phyloP scores from a whole-genome alignment of 257 asterid genomes.

The Cordia subcordata region DNA sequence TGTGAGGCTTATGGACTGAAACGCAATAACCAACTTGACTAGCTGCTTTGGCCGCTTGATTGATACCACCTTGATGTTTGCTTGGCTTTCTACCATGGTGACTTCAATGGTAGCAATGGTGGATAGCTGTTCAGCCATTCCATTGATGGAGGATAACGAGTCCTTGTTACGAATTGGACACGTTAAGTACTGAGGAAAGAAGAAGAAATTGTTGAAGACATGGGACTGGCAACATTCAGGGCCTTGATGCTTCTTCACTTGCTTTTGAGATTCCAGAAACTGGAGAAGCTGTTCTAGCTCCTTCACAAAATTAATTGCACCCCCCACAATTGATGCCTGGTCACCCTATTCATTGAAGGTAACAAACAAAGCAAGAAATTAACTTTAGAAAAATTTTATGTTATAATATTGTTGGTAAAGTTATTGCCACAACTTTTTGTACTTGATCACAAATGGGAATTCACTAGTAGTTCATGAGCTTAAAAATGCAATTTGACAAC shows the following conservation, averaged over 20 bases:
- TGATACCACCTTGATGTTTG: conserved; percentile 44
- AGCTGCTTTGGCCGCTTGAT: conserved; percentile 46
- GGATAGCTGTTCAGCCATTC: conserved; percentile 22
- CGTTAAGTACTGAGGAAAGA: conserved; percentile 32
- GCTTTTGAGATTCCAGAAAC: conserved; percentile 35
- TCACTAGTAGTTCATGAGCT: no score
- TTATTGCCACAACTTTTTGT: no score
- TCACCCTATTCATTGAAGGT: conserved; percentile 39
- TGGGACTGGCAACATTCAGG: background rate
- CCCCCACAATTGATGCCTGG: conserved; percentile 77
- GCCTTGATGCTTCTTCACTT: background rate
- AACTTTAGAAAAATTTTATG: no score
- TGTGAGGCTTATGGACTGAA: conserved; percentile 45
- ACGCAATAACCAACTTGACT: conserved; percentile 37
- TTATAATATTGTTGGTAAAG: no score
- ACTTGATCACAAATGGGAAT: no score
- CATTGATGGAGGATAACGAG: conserved; percentile 1
- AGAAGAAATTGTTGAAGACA: conserved; percentile 19
- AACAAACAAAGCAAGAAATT: no score
- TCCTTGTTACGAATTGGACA: conserved; percentile 1
- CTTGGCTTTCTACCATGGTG: conserved; percentile 58
- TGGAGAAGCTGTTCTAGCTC: conserved; percentile 63
- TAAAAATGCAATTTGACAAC: no score
- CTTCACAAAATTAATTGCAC: conserved; percentile 57
- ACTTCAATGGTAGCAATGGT: conserved; percentile 62